Percentiles rank a stretch among this genome's conserved stretches.
Conservation (phyloP, 495 filamentous ascomycete genomes). For the Gamarada debralockiae region DNA sequence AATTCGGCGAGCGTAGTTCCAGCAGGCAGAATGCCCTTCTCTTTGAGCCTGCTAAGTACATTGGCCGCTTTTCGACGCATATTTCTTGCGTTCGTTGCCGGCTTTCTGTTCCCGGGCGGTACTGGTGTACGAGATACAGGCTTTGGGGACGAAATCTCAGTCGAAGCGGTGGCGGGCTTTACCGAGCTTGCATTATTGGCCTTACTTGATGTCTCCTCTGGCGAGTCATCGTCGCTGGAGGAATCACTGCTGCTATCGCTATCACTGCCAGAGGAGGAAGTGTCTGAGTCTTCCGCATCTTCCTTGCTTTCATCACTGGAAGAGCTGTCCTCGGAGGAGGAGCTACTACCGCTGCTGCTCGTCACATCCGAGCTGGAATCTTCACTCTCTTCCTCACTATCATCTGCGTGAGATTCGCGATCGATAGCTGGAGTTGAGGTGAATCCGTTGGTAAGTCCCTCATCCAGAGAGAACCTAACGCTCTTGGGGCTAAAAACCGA, state of each 20-base stretch:
- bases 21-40: constrained; percentile 42
- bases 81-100: constrained; percentile 51
- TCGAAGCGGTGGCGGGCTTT: neutral
- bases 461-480: neutral
- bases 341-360: constrained; percentile 3
- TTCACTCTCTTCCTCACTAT: constrained; percentile 16
- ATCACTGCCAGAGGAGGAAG: constrained; percentile 8
- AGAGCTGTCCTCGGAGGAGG: constrained; percentile 13
- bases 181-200: neutral
- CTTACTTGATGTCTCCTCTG: constrained; percentile 23
- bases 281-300: neutral
- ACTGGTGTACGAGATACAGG: neutral
- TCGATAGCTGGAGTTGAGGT: constrained; percentile 19
- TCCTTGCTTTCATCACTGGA: constrained; percentile 19
- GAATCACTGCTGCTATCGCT: constrained; percentile 12
- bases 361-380: constrained; percentile 5
- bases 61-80: constrained; percentile 44
- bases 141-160: neutral
- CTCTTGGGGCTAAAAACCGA: constrained; percentile 16
- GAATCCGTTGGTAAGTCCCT: constrained; percentile 7
- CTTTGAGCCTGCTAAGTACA: constrained; percentile 44
- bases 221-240: constrained; percentile 27
- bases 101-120: constrained; percentile 37
- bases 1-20: constrained; percentile 46
- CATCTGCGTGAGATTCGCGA: constrained; percentile 14